phyloP scores from a whole-genome alignment of 2,329 filamentous ascomycete species.

The Tolypocladium guangdongense region DNA sequence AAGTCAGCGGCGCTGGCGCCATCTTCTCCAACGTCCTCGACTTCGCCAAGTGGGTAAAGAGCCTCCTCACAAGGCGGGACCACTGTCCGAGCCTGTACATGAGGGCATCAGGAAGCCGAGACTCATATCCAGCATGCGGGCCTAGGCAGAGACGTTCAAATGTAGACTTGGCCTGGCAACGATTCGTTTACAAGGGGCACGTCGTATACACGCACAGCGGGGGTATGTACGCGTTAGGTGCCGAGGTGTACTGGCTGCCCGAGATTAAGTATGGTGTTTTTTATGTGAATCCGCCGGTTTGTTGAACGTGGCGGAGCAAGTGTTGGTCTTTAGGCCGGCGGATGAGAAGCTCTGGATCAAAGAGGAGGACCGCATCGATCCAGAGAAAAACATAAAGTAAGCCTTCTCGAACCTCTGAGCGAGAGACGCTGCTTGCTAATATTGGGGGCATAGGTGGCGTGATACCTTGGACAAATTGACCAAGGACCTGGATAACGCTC shows the following conservation, averaged over 20 bases:
- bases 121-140: slow-evolving; percentile 11
- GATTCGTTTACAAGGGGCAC: slow-evolving; percentile 15
- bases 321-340: slow-evolving; percentile 16
- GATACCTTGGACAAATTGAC: background rate
- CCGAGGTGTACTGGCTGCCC: slow-evolving; percentile 18
- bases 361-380: slow-evolving; percentile 9
- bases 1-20: slow-evolving; percentile 27
- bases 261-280: background rate
- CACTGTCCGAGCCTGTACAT: slow-evolving; percentile 14
- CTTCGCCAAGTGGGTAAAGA: slow-evolving; percentile 40
- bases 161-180: slow-evolving; percentile 21
- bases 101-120: slow-evolving; percentile 19
- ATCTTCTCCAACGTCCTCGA: slow-evolving; percentile 36
- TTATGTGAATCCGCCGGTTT: background rate
- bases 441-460: background rate
- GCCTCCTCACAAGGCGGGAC: slow-evolving; percentile 25
- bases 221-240: slow-evolving; percentile 13
- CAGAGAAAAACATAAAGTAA: slow-evolving; percentile 7
- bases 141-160: slow-evolving; percentile 6
- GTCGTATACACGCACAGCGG: slow-evolving; percentile 20
- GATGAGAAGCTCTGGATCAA: slow-evolving; percentile 18
- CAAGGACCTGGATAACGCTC: background rate
- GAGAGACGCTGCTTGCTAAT: background rate
- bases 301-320: slow-evolving; percentile 20
- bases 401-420: background rate